Conservation (phyloP, 345 rosid genomes). For the Lepidium sativum region DNA sequence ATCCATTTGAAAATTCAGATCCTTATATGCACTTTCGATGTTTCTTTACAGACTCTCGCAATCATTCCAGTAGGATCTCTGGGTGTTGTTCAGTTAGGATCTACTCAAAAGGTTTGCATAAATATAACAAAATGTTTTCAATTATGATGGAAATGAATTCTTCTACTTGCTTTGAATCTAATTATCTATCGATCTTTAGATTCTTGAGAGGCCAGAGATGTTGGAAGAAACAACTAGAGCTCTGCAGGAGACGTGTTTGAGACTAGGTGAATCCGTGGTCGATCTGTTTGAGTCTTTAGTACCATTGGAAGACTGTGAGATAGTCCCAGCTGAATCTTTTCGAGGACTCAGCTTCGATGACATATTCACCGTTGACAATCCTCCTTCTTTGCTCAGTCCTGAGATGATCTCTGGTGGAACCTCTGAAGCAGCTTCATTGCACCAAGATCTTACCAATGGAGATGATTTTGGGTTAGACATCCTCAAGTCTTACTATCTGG, state of each 20-base stretch:
- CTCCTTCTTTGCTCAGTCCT: slow-evolving; percentile 28
- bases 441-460: slow-evolving; percentile 3
- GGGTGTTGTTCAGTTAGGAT: slow-evolving; percentile 82
- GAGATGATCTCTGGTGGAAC: slow-evolving; percentile 6
- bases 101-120: slow-evolving; percentile 58
- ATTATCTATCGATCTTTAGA: slow-evolving; percentile 34
- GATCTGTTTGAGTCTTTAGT: slow-evolving; percentile 56
- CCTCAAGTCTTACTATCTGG: slow-evolving; percentile 36
- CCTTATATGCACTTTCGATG: not conserved
- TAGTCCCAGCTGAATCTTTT: slow-evolving; percentile 27
- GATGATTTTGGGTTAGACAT: slow-evolving; percentile 34
- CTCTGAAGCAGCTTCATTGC: not conserved
- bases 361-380: slow-evolving; percentile 27
- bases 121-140: not conserved
- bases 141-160: not conserved
- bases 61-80: slow-evolving; percentile 49
- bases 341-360: slow-evolving; percentile 36
- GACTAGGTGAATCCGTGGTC: slow-evolving; percentile 19
- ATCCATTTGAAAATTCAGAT: not conserved
- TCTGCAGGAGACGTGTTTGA: slow-evolving; percentile 36
- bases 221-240: slow-evolving; percentile 44
- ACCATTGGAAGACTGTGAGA: slow-evolving; percentile 22
- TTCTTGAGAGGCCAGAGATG: slow-evolving; percentile 50
- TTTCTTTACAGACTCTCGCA: slow-evolving; percentile 58
- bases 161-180: not conserved